Base-by-base conservation (phyloP, 2,329 filamentous ascomycete species). In the Neonectria neomacrospora region DNA sequence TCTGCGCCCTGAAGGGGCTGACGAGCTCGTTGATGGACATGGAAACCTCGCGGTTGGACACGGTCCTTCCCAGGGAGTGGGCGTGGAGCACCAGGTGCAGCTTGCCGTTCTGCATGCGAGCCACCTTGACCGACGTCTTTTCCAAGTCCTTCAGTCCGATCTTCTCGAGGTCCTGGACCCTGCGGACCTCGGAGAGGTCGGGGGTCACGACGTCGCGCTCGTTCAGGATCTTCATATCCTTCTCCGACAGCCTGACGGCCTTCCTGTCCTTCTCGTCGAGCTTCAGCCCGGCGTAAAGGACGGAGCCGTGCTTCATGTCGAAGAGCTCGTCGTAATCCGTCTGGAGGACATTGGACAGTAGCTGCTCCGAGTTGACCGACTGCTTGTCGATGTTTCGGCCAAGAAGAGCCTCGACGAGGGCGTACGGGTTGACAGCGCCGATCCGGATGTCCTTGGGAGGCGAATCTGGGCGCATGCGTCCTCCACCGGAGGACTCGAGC, bases 281-380 rank as follows among this genome's bases (percentile, higher is more conserved):
- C 71, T 76, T 76, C 39, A 81, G 73, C 18, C 81, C 81, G 3
- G 80, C 78, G 54, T 76, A 82, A 16, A 83, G 75, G 22, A 81
- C 75, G 20, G 81, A 82, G 54, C 71, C 56, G 67, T 81, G 77
- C 67, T 78, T 80, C 76, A 82, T 72, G 71, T 82, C 81, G 54
- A 83, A 83, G 45, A 82, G 78, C 72, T 83, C 81, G 51, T 82
- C 78, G 58, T 83, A 83, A 69, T 82, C 80, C 18, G 80, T 82
- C 73, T 82, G 80, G 23, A 83, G 75, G 30, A 81, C 76, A 53
- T 79, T 79, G 50, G 78, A 75, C 28, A 83, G 67, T 59, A 83
- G 75, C 14, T 71, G 68, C 22, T 76, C 71, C 0, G 76, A 71
- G 20, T 71, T 71, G 20, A 76, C 70, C 28, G 78, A 79, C 48